Base-by-base conservation (phyloP, 2,329 filamentous ascomycete genomes). In the Capronia coronata region DNA sequence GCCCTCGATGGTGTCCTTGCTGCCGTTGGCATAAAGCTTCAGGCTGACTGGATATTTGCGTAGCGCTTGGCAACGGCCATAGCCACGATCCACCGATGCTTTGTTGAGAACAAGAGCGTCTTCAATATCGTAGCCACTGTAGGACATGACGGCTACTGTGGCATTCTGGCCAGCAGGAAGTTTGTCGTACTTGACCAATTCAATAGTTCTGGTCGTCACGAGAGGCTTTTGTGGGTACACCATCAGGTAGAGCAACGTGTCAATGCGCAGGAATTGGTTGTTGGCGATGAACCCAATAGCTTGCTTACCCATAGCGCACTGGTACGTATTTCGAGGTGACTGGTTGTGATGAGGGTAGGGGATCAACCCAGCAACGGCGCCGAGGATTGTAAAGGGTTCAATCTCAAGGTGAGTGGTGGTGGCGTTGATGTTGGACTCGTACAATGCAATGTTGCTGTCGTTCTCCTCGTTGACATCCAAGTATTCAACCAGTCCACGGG, bases 291-390 rank as follows among this genome's bases (percentile, higher is more conserved):
- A 90, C 27, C 93, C 93, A 66, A 98, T 97, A 32, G 93, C 93
- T 85, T 98, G 93, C 72, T 98, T 98, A 79, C 93, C 93, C 93
- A 98, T 98, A 71, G 93, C 93, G 71, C 91, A 96, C 75, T 97
- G 91, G 64, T 98, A 98, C 0, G 93, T 98, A 66, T 98, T 98
- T 76, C 93, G 80, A 8, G 93, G 93, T 13, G 94, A 98, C 68
- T 98, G 93, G 69, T 98, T 98, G 74, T 98, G 93, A 67, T 98
- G 93, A 7, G 93, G 93, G 64, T 97, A 98, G 3, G 93, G 93
- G 65, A 98, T 98, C 30, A 98, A 75, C 37, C 93, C 93, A 32
- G 93, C 93, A 21, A 98, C 93, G 40, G 93, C 93, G 21, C 93
- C 93, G 11, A 98, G 78, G 43, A 98, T 84, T 1, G 93, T 98